These are phyloP conservation scores for Rhinocladiella mackenziei DNA, from an alignment of 2,329 filamentous ascomycete genomes.

Conservation along the genomic window DNA sequence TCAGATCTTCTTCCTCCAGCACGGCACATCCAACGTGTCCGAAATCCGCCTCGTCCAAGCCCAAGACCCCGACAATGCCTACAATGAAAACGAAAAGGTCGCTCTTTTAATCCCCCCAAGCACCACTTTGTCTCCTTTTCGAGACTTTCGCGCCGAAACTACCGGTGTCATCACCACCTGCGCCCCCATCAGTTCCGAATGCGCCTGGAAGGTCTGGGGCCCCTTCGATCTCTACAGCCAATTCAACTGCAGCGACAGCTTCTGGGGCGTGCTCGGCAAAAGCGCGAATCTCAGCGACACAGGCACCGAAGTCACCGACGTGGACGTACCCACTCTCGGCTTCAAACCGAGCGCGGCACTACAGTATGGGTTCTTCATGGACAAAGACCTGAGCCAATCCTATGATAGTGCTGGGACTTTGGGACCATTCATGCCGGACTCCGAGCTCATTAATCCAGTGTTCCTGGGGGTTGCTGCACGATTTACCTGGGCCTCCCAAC, in stretches of 20 bases:
- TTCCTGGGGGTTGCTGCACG: constrained; percentile 23
- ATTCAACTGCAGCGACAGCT: constrained; percentile 28
- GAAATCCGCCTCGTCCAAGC: constrained; percentile 18
- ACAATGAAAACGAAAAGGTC: constrained; percentile 11
- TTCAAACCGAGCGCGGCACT: constrained; percentile 22
- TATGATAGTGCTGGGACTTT: constrained; percentile 22
- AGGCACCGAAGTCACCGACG: constrained; percentile 11
- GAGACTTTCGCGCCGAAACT: constrained; percentile 22
- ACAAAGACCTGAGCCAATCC: constrained; percentile 13
- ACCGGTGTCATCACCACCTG: constrained; percentile 26
- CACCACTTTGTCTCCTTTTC: constrained; percentile 9
- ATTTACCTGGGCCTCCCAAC: constrained; percentile 13
- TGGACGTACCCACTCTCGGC: constrained; percentile 20
- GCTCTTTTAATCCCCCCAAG: constrained; percentile 22
- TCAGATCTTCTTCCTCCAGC: constrained; percentile 24
- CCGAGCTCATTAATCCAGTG: constrained; percentile 25
- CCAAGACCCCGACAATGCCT: constrained; percentile 2
- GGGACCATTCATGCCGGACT: constrained; percentile 17
- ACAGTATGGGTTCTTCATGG: constrained; percentile 26
- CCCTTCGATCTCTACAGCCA: constrained; percentile 14
- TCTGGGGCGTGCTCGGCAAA: constrained; percentile 26
- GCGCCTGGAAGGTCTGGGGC: constrained; percentile 17
- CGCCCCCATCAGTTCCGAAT: constrained; percentile 17
- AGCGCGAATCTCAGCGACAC: constrained; percentile 11
- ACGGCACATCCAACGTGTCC: constrained; percentile 18